Percentiles rank a stretch among this genome's conserved stretches.
phyloP scores from a whole-genome alignment of 2,329 filamentous ascomycete genomes.

The Aspergillus versicolor region DNA sequence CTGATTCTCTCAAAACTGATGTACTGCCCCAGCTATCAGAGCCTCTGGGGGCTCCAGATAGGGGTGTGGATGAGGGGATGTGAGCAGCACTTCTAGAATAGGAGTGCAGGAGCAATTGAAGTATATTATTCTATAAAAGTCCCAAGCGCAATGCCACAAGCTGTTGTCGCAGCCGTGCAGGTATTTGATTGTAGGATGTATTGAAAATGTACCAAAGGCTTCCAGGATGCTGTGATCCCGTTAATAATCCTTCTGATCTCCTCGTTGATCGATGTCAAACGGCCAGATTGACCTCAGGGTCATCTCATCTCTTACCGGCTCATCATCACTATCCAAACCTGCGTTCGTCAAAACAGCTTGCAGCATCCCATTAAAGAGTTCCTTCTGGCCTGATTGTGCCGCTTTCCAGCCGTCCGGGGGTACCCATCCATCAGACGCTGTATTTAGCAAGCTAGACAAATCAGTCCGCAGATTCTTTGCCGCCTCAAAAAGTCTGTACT shows the following conservation, averaged over 20 bases:
- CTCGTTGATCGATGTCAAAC: slow-evolving; percentile 24
- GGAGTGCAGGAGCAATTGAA: no score
- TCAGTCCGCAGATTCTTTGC: slow-evolving; percentile 30
- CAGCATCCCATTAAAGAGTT: slow-evolving; percentile 33
- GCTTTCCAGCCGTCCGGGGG: slow-evolving; percentile 34
- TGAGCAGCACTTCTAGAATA: no score
- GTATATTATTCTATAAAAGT: no score
- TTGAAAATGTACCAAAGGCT: no score
- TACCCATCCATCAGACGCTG: slow-evolving; percentile 36
- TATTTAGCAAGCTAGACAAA: slow-evolving; percentile 31
- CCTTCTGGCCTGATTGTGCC: slow-evolving; percentile 28
- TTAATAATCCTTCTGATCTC: background rate
- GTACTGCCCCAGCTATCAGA: no score
- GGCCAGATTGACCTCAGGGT: slow-evolving; percentile 38
- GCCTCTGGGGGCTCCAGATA: no score
- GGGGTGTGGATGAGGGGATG: no score
- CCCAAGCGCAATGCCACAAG: no score
- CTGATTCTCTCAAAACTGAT: no score
- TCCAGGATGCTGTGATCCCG: background rate
- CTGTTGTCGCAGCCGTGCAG: no score
- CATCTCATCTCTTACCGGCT: slow-evolving; percentile 32
- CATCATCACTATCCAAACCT: slow-evolving; percentile 31
- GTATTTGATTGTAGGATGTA: no score
- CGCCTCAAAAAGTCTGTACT: slow-evolving; percentile 34
- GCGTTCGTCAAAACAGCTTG: slow-evolving; percentile 30